Base-by-base conservation (phyloP, 208 protist genomes). In the Trypanosoma caninum region DNA sequence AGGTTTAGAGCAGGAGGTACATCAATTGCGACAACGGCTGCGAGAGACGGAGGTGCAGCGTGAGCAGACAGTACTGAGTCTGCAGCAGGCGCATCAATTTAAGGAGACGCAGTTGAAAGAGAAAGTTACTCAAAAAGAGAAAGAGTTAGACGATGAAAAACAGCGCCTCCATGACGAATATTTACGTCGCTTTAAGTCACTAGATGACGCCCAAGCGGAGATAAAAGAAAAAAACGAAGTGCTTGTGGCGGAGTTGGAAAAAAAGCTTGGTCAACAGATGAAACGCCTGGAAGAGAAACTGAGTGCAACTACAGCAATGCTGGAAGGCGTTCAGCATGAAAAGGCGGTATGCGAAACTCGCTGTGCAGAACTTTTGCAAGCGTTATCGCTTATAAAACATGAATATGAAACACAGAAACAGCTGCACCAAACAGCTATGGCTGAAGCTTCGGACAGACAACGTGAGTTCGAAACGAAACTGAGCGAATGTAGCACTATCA, bases 121-220 rank as follows among this genome's bases (percentile, higher is more conserved):
- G 20, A 52, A 57, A 14, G 7, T 86, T 27, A 57, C 60, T 18
- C 61, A 53, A 25, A 69, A 69, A 52, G 79, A 82, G 59, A 61
- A 69, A 9, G 73, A 65, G n/a, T 66, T 89, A 33, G 77, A 87
- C 58, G 31, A 69, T 59, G 80, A 89, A 73, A 71, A 74, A 46
- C 57, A 84, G 55, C 62, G 71, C 42, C 58, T 82, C 25, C 87
- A 94, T 72, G 59, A 74, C 23, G 73, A 78, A 57, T 88, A 91
- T 69, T 69, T 87, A 59, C 38, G 60, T 46, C 65, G 69, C 20
- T 57, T 74, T 44, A 62, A 54, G 37, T 44, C 60, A 63, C 59
- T 88, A 23, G 80, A 89, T 70, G 69, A 79, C 34, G 64, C 71
- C 59, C 69, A 61, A 20, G 69, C 56, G 7, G 72, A 61, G 65